phyloP scores from a whole-genome alignment of 176 grass and related monocot genomes.

The Avena sativa region DNA sequence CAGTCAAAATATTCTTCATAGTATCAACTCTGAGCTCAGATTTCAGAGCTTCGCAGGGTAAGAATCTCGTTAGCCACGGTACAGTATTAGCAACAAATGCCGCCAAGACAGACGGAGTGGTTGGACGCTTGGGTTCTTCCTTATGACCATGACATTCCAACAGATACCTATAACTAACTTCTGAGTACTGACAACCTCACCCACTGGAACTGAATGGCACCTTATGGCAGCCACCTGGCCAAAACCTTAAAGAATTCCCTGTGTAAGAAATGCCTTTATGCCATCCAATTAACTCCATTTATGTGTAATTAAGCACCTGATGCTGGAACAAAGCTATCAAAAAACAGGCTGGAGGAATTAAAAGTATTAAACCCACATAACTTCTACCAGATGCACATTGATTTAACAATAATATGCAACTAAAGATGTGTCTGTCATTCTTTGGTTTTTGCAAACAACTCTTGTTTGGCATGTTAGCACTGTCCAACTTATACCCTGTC shows the following conservation, averaged over 20 bases:
- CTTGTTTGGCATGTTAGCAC: not conserved
- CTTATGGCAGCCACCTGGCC: slow-evolving; percentile 1
- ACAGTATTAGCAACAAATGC: slow-evolving; percentile 2
- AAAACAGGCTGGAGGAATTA: slow-evolving; percentile 38
- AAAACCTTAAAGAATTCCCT: slow-evolving; percentile 8
- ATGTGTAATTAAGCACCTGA: not conserved
- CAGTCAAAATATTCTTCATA: not conserved
- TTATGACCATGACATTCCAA: slow-evolving; percentile 33
- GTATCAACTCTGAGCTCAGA: not conserved
- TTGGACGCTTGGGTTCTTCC: slow-evolving; percentile 26
- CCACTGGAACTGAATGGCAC: slow-evolving; percentile 19
- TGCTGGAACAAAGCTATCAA: slow-evolving; percentile 2
- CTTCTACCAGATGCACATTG: not conserved
- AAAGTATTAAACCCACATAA: slow-evolving; percentile 33
- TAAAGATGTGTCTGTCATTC: not conserved
- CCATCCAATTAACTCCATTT: slow-evolving; percentile 14
- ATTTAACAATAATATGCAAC: not conserved
- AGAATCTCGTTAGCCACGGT: not conserved
- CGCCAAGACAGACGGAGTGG: slow-evolving; percentile 25
- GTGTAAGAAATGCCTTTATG: not conserved
- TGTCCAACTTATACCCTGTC: not conserved
- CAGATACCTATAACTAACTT: slow-evolving; percentile 24
- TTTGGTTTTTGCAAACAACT: slow-evolving; percentile 5
- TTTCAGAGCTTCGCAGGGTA: not conserved
- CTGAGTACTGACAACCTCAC: slow-evolving; percentile 20